phyloP scores from a whole-genome alignment of 176 grass and related monocot species.

The Cymbopogon citratus region DNA sequence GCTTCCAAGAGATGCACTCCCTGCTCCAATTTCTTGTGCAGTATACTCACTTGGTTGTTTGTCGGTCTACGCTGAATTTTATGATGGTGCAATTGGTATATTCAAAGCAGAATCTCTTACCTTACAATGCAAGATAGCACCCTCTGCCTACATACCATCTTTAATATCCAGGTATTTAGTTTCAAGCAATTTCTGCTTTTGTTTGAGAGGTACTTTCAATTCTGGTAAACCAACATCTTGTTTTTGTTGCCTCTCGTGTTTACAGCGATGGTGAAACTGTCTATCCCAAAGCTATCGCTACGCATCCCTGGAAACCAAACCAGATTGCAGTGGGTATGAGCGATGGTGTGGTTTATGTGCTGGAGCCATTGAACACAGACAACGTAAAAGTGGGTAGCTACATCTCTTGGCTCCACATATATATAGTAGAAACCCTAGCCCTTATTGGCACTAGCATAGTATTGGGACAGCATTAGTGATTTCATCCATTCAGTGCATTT shows the following conservation, averaged over 20 bases:
- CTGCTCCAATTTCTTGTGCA: conserved; percentile 65
- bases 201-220: not conserved
- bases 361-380: conserved; percentile 49
- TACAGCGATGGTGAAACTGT: conserved; percentile 7
- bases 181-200: not conserved
- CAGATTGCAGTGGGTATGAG: conserved; percentile 56
- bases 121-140: conserved; percentile 59
- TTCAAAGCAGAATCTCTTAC: conserved; percentile 63
- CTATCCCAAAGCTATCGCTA: conserved; percentile 3
- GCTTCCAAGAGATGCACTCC: conserved; percentile 66
- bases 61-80: conserved; percentile 25
- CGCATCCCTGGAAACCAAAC: conserved; percentile 41
- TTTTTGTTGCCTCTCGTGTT: too few species aligned
- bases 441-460: too few species aligned
- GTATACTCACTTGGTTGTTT: conserved; percentile 74
- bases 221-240: not conserved
- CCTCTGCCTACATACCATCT: conserved; percentile 63
- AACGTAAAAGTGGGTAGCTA: not conserved
- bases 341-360: conserved; percentile 39
- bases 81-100: conserved; percentile 63
- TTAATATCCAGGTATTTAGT: conserved; percentile 55
- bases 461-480: too few species aligned
- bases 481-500: too few species aligned
- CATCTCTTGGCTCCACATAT: too few species aligned
- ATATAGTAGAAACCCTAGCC: too few species aligned